These are phyloP conservation scores for Cardamine occulta DNA, from an alignment of 345 rosid genomes.

Conservation along the genomic window DNA sequence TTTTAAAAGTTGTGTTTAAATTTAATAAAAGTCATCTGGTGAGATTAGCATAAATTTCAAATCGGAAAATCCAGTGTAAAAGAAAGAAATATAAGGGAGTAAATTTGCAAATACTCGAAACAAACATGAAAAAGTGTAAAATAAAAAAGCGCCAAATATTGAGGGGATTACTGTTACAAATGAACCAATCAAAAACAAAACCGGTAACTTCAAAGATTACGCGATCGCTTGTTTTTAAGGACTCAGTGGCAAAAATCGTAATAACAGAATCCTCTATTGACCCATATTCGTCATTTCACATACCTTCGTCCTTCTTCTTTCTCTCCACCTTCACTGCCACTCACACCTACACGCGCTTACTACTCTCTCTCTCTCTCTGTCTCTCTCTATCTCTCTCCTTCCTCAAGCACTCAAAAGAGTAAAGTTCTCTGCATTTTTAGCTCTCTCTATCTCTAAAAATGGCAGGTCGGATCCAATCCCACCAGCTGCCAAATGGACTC, in stretches of 20 bases:
- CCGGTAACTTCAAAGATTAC: constrained; percentile 24
- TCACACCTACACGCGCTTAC: constrained; percentile 39
- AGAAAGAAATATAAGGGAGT: neutral
- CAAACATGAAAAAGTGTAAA: constrained; percentile 13
- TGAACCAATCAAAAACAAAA: constrained; percentile 28
- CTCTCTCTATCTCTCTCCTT: constrained; percentile 42
- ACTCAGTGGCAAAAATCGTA: constrained; percentile 40
- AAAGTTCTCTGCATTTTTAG: constrained; percentile 40
- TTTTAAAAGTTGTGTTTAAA: neutral
- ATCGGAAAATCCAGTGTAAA: neutral
- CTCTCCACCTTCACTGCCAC: constrained; percentile 40
- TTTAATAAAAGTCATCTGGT: neutral
- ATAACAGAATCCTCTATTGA: neutral
- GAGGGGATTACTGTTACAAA: constrained; percentile 33
- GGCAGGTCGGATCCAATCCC: constrained; percentile 82
- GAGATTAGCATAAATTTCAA: neutral
- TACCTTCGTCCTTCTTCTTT: constrained; percentile 20
- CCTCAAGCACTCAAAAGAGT: constrained; percentile 46
- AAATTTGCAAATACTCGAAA: neutral
- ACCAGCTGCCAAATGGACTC: constrained; percentile 84
- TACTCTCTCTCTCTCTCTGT: constrained; percentile 41
- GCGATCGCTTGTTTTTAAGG: constrained; percentile 13
- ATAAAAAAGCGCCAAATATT: constrained; percentile 34
- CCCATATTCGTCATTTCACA: constrained; percentile 44
- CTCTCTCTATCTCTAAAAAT: constrained; percentile 45